Evolutionary conservation across 75 land plant species (phyloP), one percentile per base, ranked within the genome.

Genomic region (Selaginella moellendorffii): DNA sequence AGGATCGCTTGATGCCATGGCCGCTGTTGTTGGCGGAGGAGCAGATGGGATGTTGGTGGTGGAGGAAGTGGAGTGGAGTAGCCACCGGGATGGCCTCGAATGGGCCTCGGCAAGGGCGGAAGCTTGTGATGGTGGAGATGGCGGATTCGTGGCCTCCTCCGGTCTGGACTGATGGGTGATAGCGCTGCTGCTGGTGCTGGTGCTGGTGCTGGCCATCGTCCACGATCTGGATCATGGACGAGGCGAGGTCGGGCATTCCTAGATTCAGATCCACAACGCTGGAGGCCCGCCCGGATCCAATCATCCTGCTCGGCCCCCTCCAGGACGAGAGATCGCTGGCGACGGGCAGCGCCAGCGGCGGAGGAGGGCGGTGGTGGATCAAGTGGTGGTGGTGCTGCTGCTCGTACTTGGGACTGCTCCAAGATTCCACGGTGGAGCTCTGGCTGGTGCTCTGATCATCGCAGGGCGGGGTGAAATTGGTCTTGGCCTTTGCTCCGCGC

Each of bases 401-500:
- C 46, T n/a, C n/a, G n/a, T n/a, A n/a, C n/a, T 36, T 36, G 46
- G 46, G 14, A 14, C 46, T 14, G 46, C 46, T 36, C 46, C 46
- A 36, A 36, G 46, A 36, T 36, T 36, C 46, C 46, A 36, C 46
- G 14, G 46, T 36, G 46, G 46, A 36, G 46, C 46, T 36, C 46
- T 36, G 46, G 46, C 46, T 36, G 46, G 46, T 36, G 46, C 46
- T 36, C 46, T 36, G 46, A 36, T 36, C 46, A 14, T 5, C 5
- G 5, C 10, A 5, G 10, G 46, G 46, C 14, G 46, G 5, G 14
- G 46, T 14, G 46, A 36, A 36, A 36, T 36, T 36, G 10, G 46
- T 36, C 46, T 36, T 36, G 46, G 46, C 46, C 46, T 36, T 36
- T 36, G 46, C 46, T 5, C 46, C 46, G 46, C 46, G 46, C 46